phyloP scores from a whole-genome alignment of 1,139 yeast species.

The Suhomyces atakaporum region DNA sequence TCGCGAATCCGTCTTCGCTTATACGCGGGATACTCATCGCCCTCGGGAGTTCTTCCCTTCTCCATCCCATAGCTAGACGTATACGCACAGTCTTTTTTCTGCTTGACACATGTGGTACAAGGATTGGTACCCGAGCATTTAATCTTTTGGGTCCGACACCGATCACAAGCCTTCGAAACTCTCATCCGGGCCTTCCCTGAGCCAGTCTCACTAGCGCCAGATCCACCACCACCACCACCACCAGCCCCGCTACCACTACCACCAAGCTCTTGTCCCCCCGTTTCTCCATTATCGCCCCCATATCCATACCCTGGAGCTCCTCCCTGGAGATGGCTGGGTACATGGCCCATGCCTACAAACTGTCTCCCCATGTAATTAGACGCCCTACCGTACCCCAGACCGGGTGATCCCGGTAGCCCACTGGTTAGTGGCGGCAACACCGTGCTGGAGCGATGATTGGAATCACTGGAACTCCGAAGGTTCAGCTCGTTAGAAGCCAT shows the following conservation, averaged over 20 bases:
- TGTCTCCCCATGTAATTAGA: neutral
- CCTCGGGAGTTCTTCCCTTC: slow-evolving; percentile 5
- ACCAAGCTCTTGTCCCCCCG: neutral
- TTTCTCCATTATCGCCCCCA: neutral
- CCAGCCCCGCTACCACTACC: neutral
- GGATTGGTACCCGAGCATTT: slow-evolving; percentile 64
- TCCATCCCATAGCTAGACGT: slow-evolving; percentile 13
- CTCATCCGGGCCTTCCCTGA: slow-evolving; percentile 29
- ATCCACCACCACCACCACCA: neutral
- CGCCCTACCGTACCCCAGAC: neutral
- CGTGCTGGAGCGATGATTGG: neutral
- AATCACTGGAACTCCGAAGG: neutral
- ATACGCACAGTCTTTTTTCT: slow-evolving; percentile 44
- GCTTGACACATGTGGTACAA: slow-evolving; percentile 51
- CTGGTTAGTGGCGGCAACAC: slow-evolving; percentile 3
- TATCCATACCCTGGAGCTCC: neutral
- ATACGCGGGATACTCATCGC: slow-evolving; percentile 1
- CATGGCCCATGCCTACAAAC: neutral
- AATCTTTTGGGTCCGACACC: slow-evolving; percentile 57
- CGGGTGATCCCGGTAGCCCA: neutral
- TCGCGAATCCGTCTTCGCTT: slow-evolving; percentile 16
- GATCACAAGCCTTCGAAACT: slow-evolving; percentile 58
- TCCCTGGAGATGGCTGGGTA: neutral
- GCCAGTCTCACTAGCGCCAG: neutral
- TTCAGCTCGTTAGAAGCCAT: slow-evolving; percentile 5